Percentiles rank a stretch among this genome's conserved stretches.
These are phyloP conservation scores for Pythium rhizo-oryzae DNA, from an alignment of 352 stramenopile species.

Conservation along the genomic window DNA sequence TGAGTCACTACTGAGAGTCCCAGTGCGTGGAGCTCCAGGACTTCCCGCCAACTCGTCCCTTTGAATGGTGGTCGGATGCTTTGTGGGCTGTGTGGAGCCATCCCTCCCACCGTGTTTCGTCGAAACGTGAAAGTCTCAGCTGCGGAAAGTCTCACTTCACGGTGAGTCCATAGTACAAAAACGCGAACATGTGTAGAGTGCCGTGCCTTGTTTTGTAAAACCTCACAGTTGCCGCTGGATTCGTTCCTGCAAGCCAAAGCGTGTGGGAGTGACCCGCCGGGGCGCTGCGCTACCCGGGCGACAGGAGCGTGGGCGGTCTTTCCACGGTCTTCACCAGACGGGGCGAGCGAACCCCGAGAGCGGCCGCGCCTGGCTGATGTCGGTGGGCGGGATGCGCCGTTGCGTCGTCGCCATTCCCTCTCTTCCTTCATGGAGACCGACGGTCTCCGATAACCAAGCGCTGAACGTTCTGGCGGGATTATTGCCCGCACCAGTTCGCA, in stretches of 20 bases:
- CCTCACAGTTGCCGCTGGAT: background rate
- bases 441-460: no score
- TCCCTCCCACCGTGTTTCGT: background rate
- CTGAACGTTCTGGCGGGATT: no score
- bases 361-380: no score
- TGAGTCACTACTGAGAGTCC: no score
- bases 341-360: background rate
- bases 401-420: background rate
- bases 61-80: background rate
- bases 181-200: no score
- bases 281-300: no score
- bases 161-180: no score
- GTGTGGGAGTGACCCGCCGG: no score
- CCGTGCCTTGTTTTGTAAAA: background rate
- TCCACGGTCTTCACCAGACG: background rate
- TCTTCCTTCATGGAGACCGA: no score
- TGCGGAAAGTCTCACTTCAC: background rate
- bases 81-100: background rate
- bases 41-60: background rate
- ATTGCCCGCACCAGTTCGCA: background rate
- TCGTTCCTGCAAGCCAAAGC: background rate
- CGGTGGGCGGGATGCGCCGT: background rate
- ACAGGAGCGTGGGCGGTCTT: no score
- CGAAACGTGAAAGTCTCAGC: background rate
- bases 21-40: background rate